These are phyloP conservation scores for Hura crepitans DNA, from an alignment of 441 rosid species.

Conservation along the genomic window DNA sequence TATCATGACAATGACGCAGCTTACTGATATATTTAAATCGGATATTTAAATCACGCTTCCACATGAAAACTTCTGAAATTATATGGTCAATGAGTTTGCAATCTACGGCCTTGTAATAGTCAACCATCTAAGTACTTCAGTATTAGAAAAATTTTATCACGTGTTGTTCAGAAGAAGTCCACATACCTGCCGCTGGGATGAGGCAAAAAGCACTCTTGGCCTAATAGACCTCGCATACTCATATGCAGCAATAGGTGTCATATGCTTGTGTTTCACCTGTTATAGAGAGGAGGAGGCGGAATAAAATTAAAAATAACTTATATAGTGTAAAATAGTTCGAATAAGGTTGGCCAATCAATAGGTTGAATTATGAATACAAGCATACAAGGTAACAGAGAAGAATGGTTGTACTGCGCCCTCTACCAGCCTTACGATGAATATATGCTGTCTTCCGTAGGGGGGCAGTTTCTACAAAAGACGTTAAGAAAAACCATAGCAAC, in stretches of 20 bases:
- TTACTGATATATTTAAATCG: too few species aligned
- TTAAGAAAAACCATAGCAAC: not conserved
- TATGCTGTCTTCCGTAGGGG: constrained; percentile 51
- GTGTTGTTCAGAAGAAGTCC: not conserved
- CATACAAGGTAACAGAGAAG: constrained; percentile 82
- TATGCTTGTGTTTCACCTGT: constrained; percentile 60
- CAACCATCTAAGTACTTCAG: not conserved
- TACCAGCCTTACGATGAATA: constrained; percentile 90
- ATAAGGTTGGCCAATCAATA: not conserved
- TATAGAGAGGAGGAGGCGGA: not conserved
- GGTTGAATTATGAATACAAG: not conserved
- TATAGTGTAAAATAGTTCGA: not conserved
- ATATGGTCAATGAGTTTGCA: not conserved
- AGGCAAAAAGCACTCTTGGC: constrained; percentile 70
- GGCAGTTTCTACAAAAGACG: constrained; percentile 46
- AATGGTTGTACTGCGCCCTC: constrained; percentile 88
- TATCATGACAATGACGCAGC: not conserved
- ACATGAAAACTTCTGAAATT: not conserved
- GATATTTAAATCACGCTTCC: not conserved
- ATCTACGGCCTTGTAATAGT: not conserved
- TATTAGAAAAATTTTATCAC: not conserved
- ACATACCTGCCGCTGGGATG: constrained; percentile 71
- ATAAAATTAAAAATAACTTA: constrained; percentile 8
- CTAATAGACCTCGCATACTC: constrained; percentile 61
- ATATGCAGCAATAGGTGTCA: constrained; percentile 70